phyloP scores from a whole-genome alignment of 768 basidiomycete genomes.

The Hygrophorus pudorinus region DNA sequence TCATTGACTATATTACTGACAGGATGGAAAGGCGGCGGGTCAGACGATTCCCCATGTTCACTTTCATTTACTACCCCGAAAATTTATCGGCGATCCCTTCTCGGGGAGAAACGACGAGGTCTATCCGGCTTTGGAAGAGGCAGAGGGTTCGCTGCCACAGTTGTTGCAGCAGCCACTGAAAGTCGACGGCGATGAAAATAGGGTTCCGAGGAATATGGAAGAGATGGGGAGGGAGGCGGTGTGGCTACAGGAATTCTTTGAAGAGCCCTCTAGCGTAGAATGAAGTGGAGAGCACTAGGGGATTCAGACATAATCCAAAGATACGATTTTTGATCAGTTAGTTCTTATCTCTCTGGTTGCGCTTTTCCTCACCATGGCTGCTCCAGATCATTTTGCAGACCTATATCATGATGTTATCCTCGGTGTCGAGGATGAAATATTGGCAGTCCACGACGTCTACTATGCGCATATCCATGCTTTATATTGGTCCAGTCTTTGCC shows the following conservation, averaged over 20 bases:
- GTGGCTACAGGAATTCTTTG: constrained; percentile 56
- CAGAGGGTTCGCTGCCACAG: constrained; percentile 40
- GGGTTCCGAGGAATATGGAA: constrained; percentile 47
- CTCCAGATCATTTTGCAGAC: too few species aligned
- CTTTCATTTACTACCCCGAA: constrained; percentile 85
- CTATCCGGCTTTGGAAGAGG: constrained; percentile 67
- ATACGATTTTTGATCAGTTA: too few species aligned
- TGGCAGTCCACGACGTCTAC: too few species aligned
- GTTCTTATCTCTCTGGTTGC: too few species aligned
- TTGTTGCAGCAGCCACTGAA: constrained; percentile 35
- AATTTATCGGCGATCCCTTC: constrained; percentile 58
- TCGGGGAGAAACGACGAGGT: constrained; percentile 56
- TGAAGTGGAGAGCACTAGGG: too few species aligned
- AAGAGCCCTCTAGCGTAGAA: constrained; percentile 3
- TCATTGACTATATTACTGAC: not conserved
- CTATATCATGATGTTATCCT: too few species aligned
- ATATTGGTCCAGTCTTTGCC: too few species aligned
- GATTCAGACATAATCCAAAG: too few species aligned
- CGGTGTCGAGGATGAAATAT: too few species aligned
- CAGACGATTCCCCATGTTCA: constrained; percentile 87
- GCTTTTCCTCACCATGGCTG: too few species aligned
- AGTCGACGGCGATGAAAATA: constrained; percentile 63
- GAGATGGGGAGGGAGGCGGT: constrained; percentile 78
- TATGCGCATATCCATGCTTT: too few species aligned
- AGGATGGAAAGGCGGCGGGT: constrained; percentile 87